Conservation (phyloP, 2,329 filamentous ascomycete genomes). For the Westerdykella sp. region DNA sequence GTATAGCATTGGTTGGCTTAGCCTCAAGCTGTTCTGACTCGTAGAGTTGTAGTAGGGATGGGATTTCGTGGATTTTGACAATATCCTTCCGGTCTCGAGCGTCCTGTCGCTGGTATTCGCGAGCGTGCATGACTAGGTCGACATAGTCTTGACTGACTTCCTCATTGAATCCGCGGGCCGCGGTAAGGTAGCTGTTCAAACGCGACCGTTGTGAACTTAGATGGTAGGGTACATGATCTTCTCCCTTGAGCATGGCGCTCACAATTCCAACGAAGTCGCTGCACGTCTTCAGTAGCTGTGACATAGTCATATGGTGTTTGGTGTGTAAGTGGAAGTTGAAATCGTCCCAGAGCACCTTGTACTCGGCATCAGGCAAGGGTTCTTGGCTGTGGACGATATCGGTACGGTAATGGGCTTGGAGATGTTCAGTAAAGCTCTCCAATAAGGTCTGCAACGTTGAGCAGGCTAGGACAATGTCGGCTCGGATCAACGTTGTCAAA, state of each 20-base stretch:
- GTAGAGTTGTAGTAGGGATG: constrained; percentile 24
- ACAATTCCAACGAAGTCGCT: constrained; percentile 18
- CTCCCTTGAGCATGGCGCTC: constrained; percentile 12
- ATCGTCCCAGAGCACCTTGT: constrained; percentile 20
- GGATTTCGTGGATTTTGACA: constrained; percentile 22
- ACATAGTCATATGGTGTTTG: constrained; percentile 13
- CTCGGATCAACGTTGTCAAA: background rate
- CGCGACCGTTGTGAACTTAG: constrained; percentile 16
- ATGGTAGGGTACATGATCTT: constrained; percentile 11
- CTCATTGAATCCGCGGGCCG: constrained; percentile 9
- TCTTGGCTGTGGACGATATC: background rate
- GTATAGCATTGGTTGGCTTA: constrained; percentile 17
- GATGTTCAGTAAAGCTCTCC: constrained; percentile 16
- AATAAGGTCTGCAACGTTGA: constrained; percentile 18
- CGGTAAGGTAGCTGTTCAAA: constrained; percentile 16
- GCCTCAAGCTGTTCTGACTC: constrained; percentile 18
- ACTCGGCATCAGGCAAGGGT: background rate
- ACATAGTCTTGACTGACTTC: constrained; percentile 15
- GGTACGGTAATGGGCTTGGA: constrained; percentile 15
- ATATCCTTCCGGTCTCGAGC: constrained; percentile 7
- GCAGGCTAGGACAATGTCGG: constrained; percentile 21
- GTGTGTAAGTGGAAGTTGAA: constrained; percentile 18
- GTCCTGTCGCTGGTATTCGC: constrained; percentile 17
- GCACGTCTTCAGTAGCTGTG: constrained; percentile 15
- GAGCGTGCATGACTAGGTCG: constrained; percentile 21